phyloP scores from a whole-genome alignment of 257 asterid species.

The Solanum pennellii region DNA sequence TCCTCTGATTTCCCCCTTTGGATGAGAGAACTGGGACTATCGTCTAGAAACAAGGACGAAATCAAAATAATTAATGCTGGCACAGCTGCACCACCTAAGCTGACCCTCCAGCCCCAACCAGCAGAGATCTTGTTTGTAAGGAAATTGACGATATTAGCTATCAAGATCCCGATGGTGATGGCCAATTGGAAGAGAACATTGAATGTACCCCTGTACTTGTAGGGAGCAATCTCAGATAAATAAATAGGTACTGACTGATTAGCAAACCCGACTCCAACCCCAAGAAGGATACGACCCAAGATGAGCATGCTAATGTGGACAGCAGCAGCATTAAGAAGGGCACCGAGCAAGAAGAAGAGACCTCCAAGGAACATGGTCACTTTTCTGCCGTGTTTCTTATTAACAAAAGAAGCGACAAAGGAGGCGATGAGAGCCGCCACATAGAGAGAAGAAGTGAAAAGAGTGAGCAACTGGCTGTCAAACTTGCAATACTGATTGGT shows the following conservation, averaged over 20 bases:
- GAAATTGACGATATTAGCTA: slow-evolving; percentile 4
- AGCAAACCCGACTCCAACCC: not conserved
- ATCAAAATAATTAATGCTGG: not conserved
- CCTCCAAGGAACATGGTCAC: not conserved
- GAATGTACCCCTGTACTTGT: slow-evolving; percentile 6
- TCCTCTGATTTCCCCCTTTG: not conserved
- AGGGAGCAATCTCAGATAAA: slow-evolving; percentile 9
- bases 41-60: not conserved
- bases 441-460: not conserved
- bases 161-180: slow-evolving; percentile 2
- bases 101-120: not conserved
- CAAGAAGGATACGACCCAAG: not conserved
- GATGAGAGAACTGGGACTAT: not conserved
- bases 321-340: not conserved
- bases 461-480: not conserved
- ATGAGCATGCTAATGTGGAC: slow-evolving; percentile 2
- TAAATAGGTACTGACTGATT: slow-evolving; percentile 8
- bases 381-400: not conserved
- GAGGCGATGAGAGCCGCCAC: not conserved
- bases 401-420: not conserved
- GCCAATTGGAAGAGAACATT: slow-evolving; percentile 7
- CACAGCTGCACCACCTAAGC: not conserved
- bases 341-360: not conserved
- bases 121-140: not conserved
- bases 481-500: not conserved